Base-by-base conservation (phyloP, 495 filamentous ascomycete species). In the Astrothelium macrocarpum region DNA sequence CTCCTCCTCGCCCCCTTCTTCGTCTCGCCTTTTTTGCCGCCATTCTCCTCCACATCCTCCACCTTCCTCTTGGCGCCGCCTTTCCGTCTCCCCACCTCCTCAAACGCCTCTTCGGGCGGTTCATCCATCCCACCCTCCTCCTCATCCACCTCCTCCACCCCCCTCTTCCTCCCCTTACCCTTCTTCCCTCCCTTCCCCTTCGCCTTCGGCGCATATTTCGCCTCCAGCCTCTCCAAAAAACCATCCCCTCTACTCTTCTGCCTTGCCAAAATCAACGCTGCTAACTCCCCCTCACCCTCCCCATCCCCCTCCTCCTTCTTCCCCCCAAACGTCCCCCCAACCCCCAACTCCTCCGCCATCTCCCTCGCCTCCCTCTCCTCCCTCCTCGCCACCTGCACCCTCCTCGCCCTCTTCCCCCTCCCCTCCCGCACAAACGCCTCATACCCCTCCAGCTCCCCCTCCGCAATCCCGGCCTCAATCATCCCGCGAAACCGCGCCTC, bases 401-500 rank as follows among this genome's bases (percentile, higher is more conserved):
- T 56, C 32, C 62, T 53, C 42, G 68, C 64, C 36, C 71, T 58
- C 18, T 36, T 67, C 53, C 66, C 59, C 62, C 66, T 68, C 31
- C 81, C 80, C 76, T 96, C 91, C 14, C 87, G 77, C 3, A 80
- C 81, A 72, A 93, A 97, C 23, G 81, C 78, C 26, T 80, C 76
- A 72, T 85, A 91, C 1, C 73, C 74, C 65, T 87, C 71, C 2
- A 91, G 87, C 42, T 87, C 80, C 0, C 81, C 83, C 3, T 74
- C 78, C 46, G 78, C 78, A 70, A 98, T 92, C n/a, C 88, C 95
- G 53, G 83, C 76, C 69, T 95, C 85, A 61, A 98, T 90, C 32
- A 92, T 88, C 4, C 65, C 75, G 9, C 88, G 82, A 73, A 95
- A 96, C 28, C 94, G 81, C 59, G 87, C 86, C 62, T 97, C 94